Evolutionary conservation across 306 rosid genomes (phyloP).

Genomic region (Rosa rugosa): DNA sequence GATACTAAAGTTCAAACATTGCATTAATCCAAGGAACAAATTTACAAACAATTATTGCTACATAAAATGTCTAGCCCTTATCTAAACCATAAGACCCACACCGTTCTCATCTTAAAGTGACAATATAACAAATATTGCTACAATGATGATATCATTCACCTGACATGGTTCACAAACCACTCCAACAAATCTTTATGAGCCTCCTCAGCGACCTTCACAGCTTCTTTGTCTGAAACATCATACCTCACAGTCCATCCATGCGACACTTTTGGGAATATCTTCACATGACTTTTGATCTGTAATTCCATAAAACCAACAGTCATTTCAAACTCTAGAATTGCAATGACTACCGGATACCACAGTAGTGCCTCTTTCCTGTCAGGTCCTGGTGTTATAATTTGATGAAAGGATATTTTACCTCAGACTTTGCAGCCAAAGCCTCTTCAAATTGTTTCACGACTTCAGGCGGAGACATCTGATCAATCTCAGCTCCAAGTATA

Average conservation of each 20-base stretch:
- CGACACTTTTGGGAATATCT: conserved; percentile 50
- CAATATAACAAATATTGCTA: neutral
- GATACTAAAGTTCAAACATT: neutral
- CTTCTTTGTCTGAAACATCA: conserved; percentile 43
- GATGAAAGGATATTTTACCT: conserved; percentile 30
- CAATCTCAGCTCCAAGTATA: conserved; percentile 50
- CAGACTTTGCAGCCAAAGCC: conserved; percentile 32
- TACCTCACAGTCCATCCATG: conserved; percentile 70
- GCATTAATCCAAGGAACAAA: neutral
- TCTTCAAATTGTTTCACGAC: conserved; percentile 41
- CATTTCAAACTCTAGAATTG: neutral
- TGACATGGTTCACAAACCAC: conserved; percentile 54
- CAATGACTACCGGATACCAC: too few species aligned
- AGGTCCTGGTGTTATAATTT: neutral
- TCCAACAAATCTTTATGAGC: conserved; percentile 63
- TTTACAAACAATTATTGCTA: neutral
- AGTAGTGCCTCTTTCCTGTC: neutral
- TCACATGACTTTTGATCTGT: conserved; percentile 56
- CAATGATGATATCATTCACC: conserved; percentile 21
- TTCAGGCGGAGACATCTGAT: conserved; percentile 36
- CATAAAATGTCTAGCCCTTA: neutral
- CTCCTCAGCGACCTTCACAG: conserved; percentile 57
- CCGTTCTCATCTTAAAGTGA: neutral
- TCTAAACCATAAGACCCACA: neutral
- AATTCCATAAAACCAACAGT: conserved; percentile 5